Base-by-base conservation (phyloP, 805 yeast species). In the Kodamaea nitidulidarum region DNA sequence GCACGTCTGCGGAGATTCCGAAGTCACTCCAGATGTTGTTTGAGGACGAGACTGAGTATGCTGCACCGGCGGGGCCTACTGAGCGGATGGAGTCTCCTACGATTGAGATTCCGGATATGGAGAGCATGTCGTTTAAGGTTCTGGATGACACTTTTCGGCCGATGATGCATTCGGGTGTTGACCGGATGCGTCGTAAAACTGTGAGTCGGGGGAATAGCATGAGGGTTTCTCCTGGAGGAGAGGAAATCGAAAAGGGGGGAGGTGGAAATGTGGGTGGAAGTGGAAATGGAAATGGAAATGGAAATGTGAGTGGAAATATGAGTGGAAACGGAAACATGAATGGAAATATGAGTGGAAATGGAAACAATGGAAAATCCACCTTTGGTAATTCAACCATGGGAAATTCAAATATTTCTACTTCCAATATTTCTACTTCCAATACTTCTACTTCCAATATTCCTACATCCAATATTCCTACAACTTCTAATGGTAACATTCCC, bases 101-200 rank as follows among this genome's bases (percentile, higher is more conserved):
- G 2, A 75, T 74, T 20, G 90, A 83, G 54, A 84, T 84, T 30
- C 91, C 91, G 4, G 78, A 73, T 45, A 77, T 81, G 73, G 81
- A 76, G 36, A 60, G 60, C 22, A 39, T 66, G 32, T 54, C 62
- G 12, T 54, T 56, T 29, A 49, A 42, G 24, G 21, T 51, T 35
- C 58, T 63, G 15, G 52, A 60, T 36, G 65, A 73, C 47, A 75
- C 77, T 6, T 8, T 20, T 1, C 72, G 75, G 3, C 47, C 69
- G 2, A 47, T 71, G 34, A 53, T 62, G 27, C 74, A 63, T 45
- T 59, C 73, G 1, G 75, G 70, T 47, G 65, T 70, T 8, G 70
- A 20, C 8, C 22, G 22, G 5, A 55, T 17, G 45, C 63, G 5
- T 74, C 67, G 40, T 52, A 65, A 9, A 43, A n/a, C n/a, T n/a